Percentiles rank a stretch among this genome's conserved stretches.
phyloP scores from a whole-genome alignment of 148 eudicot genomes.

The Fallopia convolvulus region DNA sequence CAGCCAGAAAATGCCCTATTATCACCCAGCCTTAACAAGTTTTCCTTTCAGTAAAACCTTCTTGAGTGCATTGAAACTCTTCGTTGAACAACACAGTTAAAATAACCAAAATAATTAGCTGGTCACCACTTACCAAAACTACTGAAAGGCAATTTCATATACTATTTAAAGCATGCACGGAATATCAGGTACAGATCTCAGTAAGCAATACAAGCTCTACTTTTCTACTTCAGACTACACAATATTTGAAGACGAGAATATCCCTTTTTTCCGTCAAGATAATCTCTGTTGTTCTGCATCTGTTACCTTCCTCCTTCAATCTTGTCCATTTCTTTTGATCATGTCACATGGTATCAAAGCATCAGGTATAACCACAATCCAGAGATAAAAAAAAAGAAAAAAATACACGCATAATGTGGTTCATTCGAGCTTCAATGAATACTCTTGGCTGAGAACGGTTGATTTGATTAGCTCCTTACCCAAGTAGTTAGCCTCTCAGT shows the following conservation, averaged over 20 bases:
- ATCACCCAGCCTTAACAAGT: neutral
- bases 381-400: neutral
- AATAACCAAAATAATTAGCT: neutral
- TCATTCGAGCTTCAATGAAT: neutral
- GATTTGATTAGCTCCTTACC: neutral
- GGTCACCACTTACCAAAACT: neutral
- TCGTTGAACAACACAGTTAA: neutral
- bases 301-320: neutral
- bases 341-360: neutral
- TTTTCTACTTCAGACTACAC: neutral
- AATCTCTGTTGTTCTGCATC: neutral
- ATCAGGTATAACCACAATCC: neutral
- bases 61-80: neutral
- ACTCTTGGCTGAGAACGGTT: neutral
- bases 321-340: neutral
- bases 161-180: neutral
- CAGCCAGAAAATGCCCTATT: neutral
- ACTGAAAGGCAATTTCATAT: neutral
- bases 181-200: neutral
- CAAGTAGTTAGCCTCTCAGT: no score
- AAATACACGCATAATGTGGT: neutral
- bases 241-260: neutral
- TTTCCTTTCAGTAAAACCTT: neutral
- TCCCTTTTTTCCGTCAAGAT: neutral
- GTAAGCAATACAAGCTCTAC: neutral